A percentile compares a stretch with the other conserved stretches of the same genome.
Conservation (phyloP, 2,329 filamentous ascomycete species). For the Coniochaeta hoffmannii region DNA sequence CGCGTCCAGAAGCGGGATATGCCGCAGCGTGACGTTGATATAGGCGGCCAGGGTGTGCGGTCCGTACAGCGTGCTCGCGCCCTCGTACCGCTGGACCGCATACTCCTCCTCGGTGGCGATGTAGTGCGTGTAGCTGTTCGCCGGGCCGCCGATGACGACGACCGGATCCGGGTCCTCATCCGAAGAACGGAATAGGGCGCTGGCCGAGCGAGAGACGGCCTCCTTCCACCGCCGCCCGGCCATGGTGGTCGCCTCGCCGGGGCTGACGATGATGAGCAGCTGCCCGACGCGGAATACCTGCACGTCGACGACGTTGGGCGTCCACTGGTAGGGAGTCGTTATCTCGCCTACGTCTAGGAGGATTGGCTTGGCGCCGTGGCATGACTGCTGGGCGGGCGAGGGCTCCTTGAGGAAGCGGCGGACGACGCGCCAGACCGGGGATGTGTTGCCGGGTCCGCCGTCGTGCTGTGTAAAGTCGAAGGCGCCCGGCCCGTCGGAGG, state of each 20-base stretch:
- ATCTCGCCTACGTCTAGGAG: constrained; percentile 83
- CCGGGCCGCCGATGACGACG: constrained; percentile 82
- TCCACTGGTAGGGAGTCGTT: constrained; percentile 74
- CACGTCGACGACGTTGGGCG: constrained; percentile 84
- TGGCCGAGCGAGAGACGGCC: constrained; percentile 52
- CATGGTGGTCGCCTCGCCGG: constrained; percentile 91
- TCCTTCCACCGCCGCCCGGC: constrained; percentile 78
- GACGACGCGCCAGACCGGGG: constrained; percentile 72
- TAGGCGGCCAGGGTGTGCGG: constrained; percentile 77
- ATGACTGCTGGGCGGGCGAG: constrained; percentile 59
- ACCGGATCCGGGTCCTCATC: constrained; percentile 35
- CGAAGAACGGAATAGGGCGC: constrained; percentile 30
- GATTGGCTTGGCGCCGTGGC: constrained; percentile 77
- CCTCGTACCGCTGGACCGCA: constrained; percentile 80
- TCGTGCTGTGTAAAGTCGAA: constrained; percentile 93
- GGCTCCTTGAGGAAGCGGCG: constrained; percentile 66
- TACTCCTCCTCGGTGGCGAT: constrained; percentile 77
- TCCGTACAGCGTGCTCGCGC: constrained; percentile 86
- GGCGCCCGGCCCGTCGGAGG: constrained; percentile 80
- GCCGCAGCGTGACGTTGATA: constrained; percentile 73
- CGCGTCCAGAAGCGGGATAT: constrained; percentile 58
- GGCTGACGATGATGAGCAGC: constrained; percentile 73
- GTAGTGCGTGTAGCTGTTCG: constrained; percentile 85
- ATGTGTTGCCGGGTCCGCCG: constrained; percentile 56
- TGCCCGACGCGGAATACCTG: constrained; percentile 81